These are phyloP conservation scores for Farysia itapuensis DNA, from an alignment of 1,284 basidiomycete genomes.

Conservation along the genomic window DNA sequence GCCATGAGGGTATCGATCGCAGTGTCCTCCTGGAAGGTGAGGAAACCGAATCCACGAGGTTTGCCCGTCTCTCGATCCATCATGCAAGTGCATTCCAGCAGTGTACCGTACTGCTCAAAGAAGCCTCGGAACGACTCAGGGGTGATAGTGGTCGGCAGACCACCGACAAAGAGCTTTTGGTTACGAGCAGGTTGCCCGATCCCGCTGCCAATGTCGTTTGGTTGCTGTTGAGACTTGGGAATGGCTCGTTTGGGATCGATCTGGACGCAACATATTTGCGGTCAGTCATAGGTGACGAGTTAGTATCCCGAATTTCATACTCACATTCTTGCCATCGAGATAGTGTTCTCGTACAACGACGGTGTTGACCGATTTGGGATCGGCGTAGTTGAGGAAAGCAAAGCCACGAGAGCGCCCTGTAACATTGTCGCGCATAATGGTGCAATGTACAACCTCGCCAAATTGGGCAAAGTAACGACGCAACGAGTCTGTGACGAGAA, in stretches of 20 bases:
- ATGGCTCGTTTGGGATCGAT: conserved; percentile 99
- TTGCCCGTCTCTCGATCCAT: conserved; percentile 92
- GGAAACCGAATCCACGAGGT: conserved; percentile 96
- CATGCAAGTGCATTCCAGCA: conserved; percentile 98
- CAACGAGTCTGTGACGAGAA: conserved; percentile 68
- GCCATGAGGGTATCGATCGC: conserved; percentile 70
- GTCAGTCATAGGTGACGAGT: no score
- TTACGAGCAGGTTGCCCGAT: conserved; percentile 5
- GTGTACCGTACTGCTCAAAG: conserved; percentile 84
- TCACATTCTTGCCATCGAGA: conserved; percentile 88
- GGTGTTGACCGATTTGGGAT: conserved; percentile 80
- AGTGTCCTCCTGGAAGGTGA: conserved; percentile 84
- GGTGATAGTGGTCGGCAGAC: conserved; percentile 85
- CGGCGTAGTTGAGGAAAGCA: conserved; percentile 88
- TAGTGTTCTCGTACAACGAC: conserved; percentile 84
- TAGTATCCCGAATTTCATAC: conserved; percentile 53
- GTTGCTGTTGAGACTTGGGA: conserved; percentile 66
- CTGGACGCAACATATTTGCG: conserved; percentile 64
- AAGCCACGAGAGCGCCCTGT: conserved; percentile 87
- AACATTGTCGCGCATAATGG: conserved; percentile 87
- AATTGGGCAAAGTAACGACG: conserved; percentile 84
- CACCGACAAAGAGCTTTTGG: conserved; percentile 82
- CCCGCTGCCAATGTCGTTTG: conserved; percentile 6
- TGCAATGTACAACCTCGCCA: conserved; percentile 86
- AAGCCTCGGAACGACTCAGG: conserved; percentile 89